Evolutionary conservation across 2,329 filamentous ascomycete genomes (phyloP).

Genomic region (Diaporthe humulicola): DNA sequence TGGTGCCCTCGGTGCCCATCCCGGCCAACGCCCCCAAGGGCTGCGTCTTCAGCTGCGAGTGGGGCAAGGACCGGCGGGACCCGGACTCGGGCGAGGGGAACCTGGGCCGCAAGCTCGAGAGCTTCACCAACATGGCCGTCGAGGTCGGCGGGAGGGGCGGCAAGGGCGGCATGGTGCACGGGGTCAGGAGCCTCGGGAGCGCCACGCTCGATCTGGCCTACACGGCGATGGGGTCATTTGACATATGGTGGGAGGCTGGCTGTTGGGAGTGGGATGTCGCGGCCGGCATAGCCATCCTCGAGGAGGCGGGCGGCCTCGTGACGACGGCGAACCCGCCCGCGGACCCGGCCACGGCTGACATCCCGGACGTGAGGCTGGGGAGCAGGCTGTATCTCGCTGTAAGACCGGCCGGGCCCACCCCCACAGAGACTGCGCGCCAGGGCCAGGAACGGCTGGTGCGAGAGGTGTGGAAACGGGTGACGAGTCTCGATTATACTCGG

Average conservation of each 20-base stretch:
- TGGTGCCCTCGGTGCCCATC: constrained; percentile 75
- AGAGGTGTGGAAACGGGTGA: constrained; percentile 80
- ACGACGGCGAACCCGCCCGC: constrained; percentile 80
- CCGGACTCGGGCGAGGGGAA: constrained; percentile 69
- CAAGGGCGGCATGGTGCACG: constrained; percentile 84
- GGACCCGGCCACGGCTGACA: constrained; percentile 65
- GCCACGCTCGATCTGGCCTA: constrained; percentile 83
- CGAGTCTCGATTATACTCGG: constrained; percentile 74
- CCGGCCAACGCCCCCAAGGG: constrained; percentile 74
- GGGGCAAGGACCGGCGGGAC: constrained; percentile 83
- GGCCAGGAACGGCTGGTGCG: constrained; percentile 78
- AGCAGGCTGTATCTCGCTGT: constrained; percentile 80
- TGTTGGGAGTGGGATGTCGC: constrained; percentile 89
- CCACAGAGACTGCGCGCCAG: constrained; percentile 73
- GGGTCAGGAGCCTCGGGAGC: constrained; percentile 78
- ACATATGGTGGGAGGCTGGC: constrained; percentile 87
- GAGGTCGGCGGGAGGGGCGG: constrained; percentile 74
- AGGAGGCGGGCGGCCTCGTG: constrained; percentile 80
- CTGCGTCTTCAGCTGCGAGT: constrained; percentile 82
- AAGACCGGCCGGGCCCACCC: constrained; percentile 73
- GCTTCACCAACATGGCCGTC: constrained; percentile 80
- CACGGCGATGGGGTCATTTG: constrained; percentile 79
- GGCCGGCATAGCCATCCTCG: constrained; percentile 78
- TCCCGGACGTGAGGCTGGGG: constrained; percentile 73
- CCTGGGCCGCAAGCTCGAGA: constrained; percentile 78